A percentile compares a stretch with the other conserved stretches of the same genome.
These are phyloP conservation scores for Saccharomycopsis sp. DNA, from an alignment of 805 yeast species.

Conservation along the genomic window DNA sequence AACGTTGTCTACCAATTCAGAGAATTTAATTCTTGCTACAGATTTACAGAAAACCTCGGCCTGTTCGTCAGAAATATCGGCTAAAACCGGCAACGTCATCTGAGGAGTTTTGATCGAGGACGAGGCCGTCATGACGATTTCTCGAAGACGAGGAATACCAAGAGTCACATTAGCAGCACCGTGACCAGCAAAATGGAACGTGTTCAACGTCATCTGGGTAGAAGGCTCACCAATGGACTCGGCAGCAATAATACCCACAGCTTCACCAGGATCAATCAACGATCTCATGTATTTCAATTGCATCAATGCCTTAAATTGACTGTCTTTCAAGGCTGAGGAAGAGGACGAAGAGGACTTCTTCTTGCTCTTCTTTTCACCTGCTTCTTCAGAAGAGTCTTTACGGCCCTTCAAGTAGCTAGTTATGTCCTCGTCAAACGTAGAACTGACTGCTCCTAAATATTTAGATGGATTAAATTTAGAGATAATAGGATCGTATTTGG, in stretches of 20 bases:
- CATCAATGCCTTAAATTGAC: conserved; percentile 94
- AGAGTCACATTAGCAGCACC: conserved; percentile 99
- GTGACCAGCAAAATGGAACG: conserved; percentile 99
- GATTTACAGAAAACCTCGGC: conserved; percentile 93
- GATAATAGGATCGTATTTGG: conserved; percentile 82
- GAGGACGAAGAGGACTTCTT: conserved; percentile 29
- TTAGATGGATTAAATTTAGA: conserved; percentile 83
- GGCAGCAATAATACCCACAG: conserved; percentile 97
- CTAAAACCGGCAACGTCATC: conserved; percentile 84
- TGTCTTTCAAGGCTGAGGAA: conserved; percentile 29
- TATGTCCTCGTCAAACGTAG: conserved; percentile 65
- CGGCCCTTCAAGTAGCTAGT: conserved; percentile 49
- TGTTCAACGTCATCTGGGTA: conserved; percentile 96
- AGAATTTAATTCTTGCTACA: conserved; percentile 73
- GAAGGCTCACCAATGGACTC: conserved; percentile 99
- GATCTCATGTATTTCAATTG: conserved; percentile 98
- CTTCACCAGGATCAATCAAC: conserved; percentile 90
- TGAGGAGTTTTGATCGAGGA: conserved; percentile 96
- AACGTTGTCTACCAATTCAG: conserved; percentile 84
- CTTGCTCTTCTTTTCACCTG: conserved; percentile 43
- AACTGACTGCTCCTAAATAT: conserved; percentile 89
- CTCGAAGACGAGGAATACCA: conserved; percentile 99
- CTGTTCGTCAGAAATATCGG: conserved; percentile 73
- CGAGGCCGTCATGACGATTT: conserved; percentile 98
- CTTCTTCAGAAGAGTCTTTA: conserved; percentile 45